Conservation (phyloP, 2,329 filamentous ascomycete species). For the Amauroascus verrucosus region DNA sequence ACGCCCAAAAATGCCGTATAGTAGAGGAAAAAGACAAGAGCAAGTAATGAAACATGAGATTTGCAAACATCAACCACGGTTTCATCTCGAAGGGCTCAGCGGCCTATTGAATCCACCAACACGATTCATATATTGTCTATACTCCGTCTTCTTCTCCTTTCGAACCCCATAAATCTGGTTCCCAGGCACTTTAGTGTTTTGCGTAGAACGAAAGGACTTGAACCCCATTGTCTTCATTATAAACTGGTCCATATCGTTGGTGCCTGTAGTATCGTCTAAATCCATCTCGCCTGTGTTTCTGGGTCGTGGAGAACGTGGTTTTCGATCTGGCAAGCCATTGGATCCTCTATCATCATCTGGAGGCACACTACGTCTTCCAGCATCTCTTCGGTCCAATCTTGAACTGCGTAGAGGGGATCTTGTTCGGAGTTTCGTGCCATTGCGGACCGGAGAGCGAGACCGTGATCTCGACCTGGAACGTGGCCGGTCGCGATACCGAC, state of each 20-base stretch:
- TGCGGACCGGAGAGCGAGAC: slow-evolving; percentile 25
- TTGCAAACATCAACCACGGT: not conserved
- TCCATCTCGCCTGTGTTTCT: slow-evolving; percentile 22
- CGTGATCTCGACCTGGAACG: slow-evolving; percentile 22
- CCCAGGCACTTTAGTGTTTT: slow-evolving; percentile 76
- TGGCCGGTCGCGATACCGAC: slow-evolving; percentile 27
- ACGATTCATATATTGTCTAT: slow-evolving; percentile 82
- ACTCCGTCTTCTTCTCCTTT: slow-evolving; percentile 91
- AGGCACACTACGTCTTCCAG: slow-evolving; percentile 24
- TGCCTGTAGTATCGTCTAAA: slow-evolving; percentile 34
- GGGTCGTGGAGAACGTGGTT: slow-evolving; percentile 23
- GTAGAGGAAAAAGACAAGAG: not conserved
- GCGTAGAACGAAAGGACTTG: slow-evolving; percentile 71
- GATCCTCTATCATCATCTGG: slow-evolving; percentile 19
- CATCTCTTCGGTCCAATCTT: slow-evolving; percentile 25
- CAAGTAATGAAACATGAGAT: not conserved
- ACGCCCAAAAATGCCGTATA: slow-evolving; percentile 1
- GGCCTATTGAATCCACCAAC: slow-evolving; percentile 42
- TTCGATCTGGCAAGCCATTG: slow-evolving; percentile 21
- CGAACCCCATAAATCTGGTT: slow-evolving; percentile 74
- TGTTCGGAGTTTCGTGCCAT: slow-evolving; percentile 28
- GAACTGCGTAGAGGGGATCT: slow-evolving; percentile 30
- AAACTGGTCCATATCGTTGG: slow-evolving; percentile 53
- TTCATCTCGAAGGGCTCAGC: slow-evolving; percentile 37
- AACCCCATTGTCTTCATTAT: slow-evolving; percentile 91